phyloP scores from a whole-genome alignment of 139 green algal species.

The Eudorina sp. region DNA sequence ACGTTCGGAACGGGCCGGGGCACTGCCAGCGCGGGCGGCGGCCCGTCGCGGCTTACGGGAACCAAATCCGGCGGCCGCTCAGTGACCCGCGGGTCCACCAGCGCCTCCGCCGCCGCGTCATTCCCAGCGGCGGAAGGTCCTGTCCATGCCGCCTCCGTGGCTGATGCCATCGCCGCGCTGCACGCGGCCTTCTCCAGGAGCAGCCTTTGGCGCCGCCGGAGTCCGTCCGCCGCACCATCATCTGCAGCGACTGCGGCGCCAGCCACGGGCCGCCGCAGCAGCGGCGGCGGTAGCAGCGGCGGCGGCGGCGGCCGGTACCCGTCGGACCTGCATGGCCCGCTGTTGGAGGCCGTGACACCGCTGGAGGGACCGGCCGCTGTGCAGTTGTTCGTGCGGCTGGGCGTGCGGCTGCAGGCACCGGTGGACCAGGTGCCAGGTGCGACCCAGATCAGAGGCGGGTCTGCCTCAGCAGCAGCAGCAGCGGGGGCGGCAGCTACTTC shows the following conservation, averaged over 20 bases:
- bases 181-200: slow-evolving; percentile 5
- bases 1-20: too few relatives aligned
- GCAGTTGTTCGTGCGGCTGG: slow-evolving; percentile 29
- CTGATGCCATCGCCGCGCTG: slow-evolving; percentile 15
- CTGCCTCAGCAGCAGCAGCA: not conserved
- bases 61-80: not conserved
- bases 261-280: not conserved
- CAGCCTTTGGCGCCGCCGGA: slow-evolving; percentile 17
- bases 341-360: not conserved
- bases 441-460: too few relatives aligned
- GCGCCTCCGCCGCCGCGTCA: not conserved
- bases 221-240: not conserved
- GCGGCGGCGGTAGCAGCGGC: not conserved
- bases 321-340: not conserved
- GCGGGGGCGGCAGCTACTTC: too few relatives aligned
- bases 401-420: not conserved
- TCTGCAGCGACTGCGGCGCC: not conserved
- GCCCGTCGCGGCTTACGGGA: not conserved
- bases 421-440: not conserved
- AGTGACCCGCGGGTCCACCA: not conserved
- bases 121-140: not conserved
- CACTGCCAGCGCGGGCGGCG: not conserved
- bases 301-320: not conserved
- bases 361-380: not conserved
- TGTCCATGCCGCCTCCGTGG: not conserved